Conservation (phyloP, 257 asterid genomes). For the Gardenia jasminoides region DNA sequence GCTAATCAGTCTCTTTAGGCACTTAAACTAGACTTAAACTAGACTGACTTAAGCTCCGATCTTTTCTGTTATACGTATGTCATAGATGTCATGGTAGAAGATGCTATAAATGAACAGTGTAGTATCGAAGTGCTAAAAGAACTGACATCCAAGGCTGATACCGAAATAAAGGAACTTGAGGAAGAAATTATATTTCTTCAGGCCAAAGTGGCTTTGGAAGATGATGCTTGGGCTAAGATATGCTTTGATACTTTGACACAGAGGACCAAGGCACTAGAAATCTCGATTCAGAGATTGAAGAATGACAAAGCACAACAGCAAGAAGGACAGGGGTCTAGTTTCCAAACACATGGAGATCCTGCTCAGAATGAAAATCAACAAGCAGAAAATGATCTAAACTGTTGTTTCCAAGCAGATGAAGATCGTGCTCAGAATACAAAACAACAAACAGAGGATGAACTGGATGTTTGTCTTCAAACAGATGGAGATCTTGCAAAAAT, state of each 20-base stretch:
- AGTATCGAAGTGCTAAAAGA: slow-evolving; percentile 50
- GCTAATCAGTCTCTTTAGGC: not conserved
- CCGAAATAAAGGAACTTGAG: slow-evolving; percentile 47
- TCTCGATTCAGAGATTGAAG: slow-evolving; percentile 28
- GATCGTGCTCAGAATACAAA: slow-evolving; percentile 32
- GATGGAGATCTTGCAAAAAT: slow-evolving; percentile 30
- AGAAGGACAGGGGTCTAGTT: slow-evolving; percentile 18
- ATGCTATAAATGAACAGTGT: slow-evolving; percentile 50
- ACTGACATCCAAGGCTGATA: slow-evolving; percentile 45
- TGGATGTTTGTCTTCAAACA: slow-evolving; percentile 21
- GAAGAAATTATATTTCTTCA: slow-evolving; percentile 48
- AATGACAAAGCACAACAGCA: slow-evolving; percentile 13
- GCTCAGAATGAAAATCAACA: slow-evolving; percentile 27
- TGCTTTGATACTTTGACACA: slow-evolving; percentile 36
- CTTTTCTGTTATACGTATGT: slow-evolving; percentile 18
- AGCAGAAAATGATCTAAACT: slow-evolving; percentile 10
- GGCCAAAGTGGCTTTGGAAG: slow-evolving; percentile 41
- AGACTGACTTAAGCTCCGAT: slow-evolving; percentile 2
- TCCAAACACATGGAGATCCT: slow-evolving; percentile 24
- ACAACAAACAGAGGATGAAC: slow-evolving; percentile 6
- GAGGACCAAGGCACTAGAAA: slow-evolving; percentile 34
- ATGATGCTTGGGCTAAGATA: slow-evolving; percentile 40
- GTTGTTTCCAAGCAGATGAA: slow-evolving; percentile 20
- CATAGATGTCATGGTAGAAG: slow-evolving; percentile 52
- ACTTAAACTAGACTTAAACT: too few relatives aligned